phyloP scores from a whole-genome alignment of 192 early-diverging fungal species.

The Coemansia sp. region DNA sequence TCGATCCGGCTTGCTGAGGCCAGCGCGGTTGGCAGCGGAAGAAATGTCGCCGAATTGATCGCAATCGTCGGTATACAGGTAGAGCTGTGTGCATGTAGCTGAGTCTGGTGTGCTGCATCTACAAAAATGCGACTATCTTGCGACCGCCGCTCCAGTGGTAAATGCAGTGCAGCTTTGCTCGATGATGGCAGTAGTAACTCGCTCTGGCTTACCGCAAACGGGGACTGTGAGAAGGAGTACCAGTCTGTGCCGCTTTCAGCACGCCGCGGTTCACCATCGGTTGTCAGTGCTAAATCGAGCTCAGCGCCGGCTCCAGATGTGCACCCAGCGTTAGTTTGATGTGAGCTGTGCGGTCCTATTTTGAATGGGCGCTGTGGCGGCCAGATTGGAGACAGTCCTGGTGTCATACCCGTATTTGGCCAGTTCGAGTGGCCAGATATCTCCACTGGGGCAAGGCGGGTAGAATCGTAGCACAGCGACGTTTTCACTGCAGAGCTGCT shows the following conservation, averaged over 20 bases:
- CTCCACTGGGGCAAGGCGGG: background rate
- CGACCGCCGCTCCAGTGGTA: background rate
- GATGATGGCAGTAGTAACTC: background rate
- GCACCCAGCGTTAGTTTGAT: background rate
- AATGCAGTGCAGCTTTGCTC: background rate
- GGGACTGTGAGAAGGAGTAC: background rate
- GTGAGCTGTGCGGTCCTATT: background rate
- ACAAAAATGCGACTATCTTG: background rate
- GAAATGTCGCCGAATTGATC: background rate
- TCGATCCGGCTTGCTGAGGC: conserved; percentile 11
- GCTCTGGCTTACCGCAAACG: background rate
- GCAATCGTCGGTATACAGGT: background rate
- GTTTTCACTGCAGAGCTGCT: background rate
- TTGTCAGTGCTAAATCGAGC: background rate
- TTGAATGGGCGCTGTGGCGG: background rate
- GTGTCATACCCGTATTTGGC: background rate
- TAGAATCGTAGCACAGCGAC: background rate
- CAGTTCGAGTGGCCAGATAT: background rate
- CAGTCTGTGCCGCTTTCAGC: background rate
- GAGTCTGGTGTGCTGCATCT: background rate
- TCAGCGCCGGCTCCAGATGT: background rate
- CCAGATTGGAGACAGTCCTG: background rate
- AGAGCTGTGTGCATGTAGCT: background rate
- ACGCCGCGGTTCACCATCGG: background rate
- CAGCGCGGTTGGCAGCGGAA: conserved; percentile 14